Percentiles rank a stretch among this genome's conserved stretches.
These are phyloP conservation scores for Capsicum chinense DNA, from an alignment of 257 asterid genomes.

Conservation along the genomic window DNA sequence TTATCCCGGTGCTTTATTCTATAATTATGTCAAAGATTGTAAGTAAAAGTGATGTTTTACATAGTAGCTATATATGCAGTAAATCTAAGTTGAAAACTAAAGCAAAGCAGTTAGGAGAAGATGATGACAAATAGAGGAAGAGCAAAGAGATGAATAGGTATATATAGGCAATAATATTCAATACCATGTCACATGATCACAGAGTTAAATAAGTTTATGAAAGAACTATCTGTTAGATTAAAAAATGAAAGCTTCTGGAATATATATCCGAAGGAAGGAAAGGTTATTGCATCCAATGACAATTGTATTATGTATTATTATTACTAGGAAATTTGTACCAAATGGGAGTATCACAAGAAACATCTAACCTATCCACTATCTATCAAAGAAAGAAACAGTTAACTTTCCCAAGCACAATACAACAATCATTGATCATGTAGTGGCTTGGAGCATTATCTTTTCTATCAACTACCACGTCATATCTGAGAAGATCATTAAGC, in stretches of 20 bases:
- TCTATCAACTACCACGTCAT: slow-evolving; percentile 92
- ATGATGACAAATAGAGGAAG: too few species aligned
- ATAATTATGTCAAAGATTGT: too few species aligned
- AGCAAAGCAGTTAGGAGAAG: too few species aligned
- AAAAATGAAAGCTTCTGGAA: background rate
- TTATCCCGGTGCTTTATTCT: too few species aligned
- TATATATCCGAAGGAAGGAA: background rate
- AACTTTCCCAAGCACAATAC: slow-evolving; percentile 92
- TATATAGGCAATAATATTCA: background rate
- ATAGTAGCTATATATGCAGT: too few species aligned
- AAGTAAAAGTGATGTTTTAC: too few species aligned
- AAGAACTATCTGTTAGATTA: background rate
- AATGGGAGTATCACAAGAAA: background rate
- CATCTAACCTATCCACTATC: slow-evolving; percentile 53
- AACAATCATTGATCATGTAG: slow-evolving; percentile 95
- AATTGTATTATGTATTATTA: background rate
- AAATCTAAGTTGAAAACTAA: too few species aligned
- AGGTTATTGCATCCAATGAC: background rate
- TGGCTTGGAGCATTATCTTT: slow-evolving; percentile 96
- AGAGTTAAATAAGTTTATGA: background rate
- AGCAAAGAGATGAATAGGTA: slow-evolving; percentile 26
- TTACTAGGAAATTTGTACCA: background rate
- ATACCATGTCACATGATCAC: background rate
- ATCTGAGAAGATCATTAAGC: slow-evolving; percentile 51
- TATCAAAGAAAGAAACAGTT: background rate